Base-by-base conservation (phyloP, 345 rosid species). In the Hypericum androsaemum region DNA sequence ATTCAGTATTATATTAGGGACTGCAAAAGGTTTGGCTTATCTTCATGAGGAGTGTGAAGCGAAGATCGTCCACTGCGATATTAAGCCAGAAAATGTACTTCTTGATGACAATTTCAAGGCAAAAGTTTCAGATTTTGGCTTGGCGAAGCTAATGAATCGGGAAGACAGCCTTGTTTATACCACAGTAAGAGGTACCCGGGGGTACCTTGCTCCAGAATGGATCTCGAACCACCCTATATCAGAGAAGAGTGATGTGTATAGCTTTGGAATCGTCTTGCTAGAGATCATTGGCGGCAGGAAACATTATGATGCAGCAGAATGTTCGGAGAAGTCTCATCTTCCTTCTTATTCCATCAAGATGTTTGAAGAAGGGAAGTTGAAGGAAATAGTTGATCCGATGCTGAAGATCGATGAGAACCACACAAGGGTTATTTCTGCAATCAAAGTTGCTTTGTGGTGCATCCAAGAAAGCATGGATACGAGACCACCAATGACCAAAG, bases 121-220 rank as follows among this genome's bases (percentile, higher is more conserved):
- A 7, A 76, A 70, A 51, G 81, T 76, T 47, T 73, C 81, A 4
- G 81, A 76, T 60, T 76, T 76, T 53, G 81, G 81, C 17, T 54
- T 76, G 60, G 81, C 81, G 0, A 76, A 76, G 64, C 66, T 76
- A 37, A 76, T 73, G 81, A 73, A 50, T 40, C 59, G 78, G 5
- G 81, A 76, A 52, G 73, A 73, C 48, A 76, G 78, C 54, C 71
- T 58, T 47, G 75, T 73, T 35, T 67, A 64, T 39, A 76, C 81
- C 0, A 76, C 75, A 11, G 41, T 76, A 40, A 67, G 81, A 46
- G 84, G 81, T 6, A 79, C 85, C 6, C 64, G 85, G 55, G 85
- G 85, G 12, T 79, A 79, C 56, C 73, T 79, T 43, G 81, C 85
- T n/a, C 85, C 85, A 1, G 81, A 79, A 60, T 79, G 85, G 85